Conservation (phyloP, 768 basidiomycete species). For the Rhodotorula babjevae region DNA sequence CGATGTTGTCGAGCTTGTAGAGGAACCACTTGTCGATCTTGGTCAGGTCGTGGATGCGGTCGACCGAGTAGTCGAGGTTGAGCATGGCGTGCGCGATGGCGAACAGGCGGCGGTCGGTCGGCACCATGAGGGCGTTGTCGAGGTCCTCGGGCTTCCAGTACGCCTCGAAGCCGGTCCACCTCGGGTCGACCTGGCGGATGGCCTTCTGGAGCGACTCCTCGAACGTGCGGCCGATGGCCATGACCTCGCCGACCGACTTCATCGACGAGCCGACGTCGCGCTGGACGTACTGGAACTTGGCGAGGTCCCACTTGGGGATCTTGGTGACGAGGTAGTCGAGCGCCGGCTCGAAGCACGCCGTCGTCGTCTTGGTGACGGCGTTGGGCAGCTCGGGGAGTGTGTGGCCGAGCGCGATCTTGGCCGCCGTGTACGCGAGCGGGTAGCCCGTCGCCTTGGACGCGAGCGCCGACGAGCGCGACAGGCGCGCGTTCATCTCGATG, state of each 20-base stretch:
- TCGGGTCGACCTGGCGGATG: constrained; percentile 92
- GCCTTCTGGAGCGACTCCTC: constrained; percentile 99
- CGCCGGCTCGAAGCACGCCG: constrained; percentile 97
- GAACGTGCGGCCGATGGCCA: constrained; percentile 99
- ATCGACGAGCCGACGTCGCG: constrained; percentile 93
- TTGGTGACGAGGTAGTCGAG: constrained; percentile 99
- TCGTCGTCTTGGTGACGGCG: constrained; percentile 98
- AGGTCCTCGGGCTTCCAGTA: constrained; percentile 82
- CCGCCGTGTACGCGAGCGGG: constrained; percentile 96
- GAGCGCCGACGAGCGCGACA: constrained; percentile 61
- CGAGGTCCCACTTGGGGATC: constrained; percentile 99
- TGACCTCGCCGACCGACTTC: constrained; percentile 99
- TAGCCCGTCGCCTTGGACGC: constrained; percentile 99
- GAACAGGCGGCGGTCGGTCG: constrained; percentile 93
- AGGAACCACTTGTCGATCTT: constrained; percentile 99
- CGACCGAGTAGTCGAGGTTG: constrained; percentile 82
- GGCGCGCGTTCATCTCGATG: constrained; percentile 59
- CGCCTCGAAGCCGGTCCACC: constrained; percentile 95
- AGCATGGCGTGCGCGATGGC: constrained; percentile 98
- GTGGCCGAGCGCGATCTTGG: constrained; percentile 95
- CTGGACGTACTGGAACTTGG: constrained; percentile 92
- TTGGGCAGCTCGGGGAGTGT: constrained; percentile 97
- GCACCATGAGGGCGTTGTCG: constrained; percentile 68
- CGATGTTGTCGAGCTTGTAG: constrained; percentile 98
- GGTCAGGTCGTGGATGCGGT: constrained; percentile 82